Evolutionary conservation across 805 yeast species (phyloP), one percentile per base, ranked within the genome.

Genomic region (Priceomyces castillae): DNA sequence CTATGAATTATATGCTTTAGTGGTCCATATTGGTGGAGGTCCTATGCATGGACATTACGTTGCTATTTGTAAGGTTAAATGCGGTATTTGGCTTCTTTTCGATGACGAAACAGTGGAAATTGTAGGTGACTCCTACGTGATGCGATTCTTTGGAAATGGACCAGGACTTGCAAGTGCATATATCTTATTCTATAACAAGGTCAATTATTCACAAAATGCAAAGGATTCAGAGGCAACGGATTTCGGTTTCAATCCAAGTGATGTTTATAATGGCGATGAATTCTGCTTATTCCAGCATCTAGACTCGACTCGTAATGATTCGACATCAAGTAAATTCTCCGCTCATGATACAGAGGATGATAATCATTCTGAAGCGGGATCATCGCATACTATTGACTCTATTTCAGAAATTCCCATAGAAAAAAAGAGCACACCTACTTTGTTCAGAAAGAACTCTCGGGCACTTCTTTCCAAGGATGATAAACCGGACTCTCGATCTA

Each of bases 11-110:
- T 84, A 81, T 49, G 88, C 92, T 0, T 82, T 92, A 34, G 94
- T 94, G 10, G 90, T 94, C 9, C 99, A 94, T 59, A 82, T 94
- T 52, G 99, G 99, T 4, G 95, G 97, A 3, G 97, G 98, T 0
- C 97, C 98, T 1, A 90, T 89, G 69, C 97, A 90, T 65, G 99
- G 99, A 0, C 99, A 94, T 61, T 94, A 94, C 61, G 92, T 94
- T 7, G 77, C 96, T 0, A 69, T 94, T 4, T 84, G 94, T 46
- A 89, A 89, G 58, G 84, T 90, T 4, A 81, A 78, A 42, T 73
- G 77, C 17, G 78, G 80, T 33, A 90, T 96, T 0, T 94, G 99
- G 99, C 67, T 94, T 23, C 66, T 94, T 44, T 94, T 87, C 65
- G 99, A 94, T 61, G 99, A 94, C 61, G 98, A 94, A 62, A 82